Base-by-base conservation (phyloP, 169 alveolate genomes). In the Pseudocohnilembus persalinus region DNA sequence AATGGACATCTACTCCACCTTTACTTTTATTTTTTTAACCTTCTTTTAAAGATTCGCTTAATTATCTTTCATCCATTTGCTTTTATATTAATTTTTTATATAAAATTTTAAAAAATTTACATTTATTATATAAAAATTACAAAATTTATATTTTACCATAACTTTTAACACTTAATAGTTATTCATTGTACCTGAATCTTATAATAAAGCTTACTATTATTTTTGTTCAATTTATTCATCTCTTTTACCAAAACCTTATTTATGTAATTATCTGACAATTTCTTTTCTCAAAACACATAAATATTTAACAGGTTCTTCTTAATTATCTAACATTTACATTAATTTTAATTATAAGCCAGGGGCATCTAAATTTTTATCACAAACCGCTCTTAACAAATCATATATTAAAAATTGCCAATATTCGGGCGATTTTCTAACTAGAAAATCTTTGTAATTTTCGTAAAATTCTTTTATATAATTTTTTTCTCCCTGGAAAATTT, bases 391-490 rank as follows among this genome's bases (percentile, higher is more conserved):
- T 31, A 86, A 68, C 6, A 86, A 31, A 65, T 86, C 90, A 64
- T 73, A 86, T 0, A 86, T 6, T 31, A 86, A 74, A 26, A 81
- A 81, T 31, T 80, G 64, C 83, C 83, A 86, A 65, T 31, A 81
- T 77, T 86, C 90, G 29, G 84, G 86, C 26, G 83, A 81, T 80
- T 79, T 81, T 25, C 75, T 74, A 31, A 65, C 32, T 35, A 86
- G 64, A 0, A 64, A 34, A 29, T 74, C 72, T 33, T 86, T 75
- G 64, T 80, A 86, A 74, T 81, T 33, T 31, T 86, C 82, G 75
- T 74, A 74, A 76, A 86, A 86, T 31, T 86, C 90, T 74, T 75
- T 63, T 26, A 86, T 72, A 80, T 86, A 86, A 80, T 86, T 86
- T 0, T 30, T 32, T 74, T 27, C 29, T 27, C 49, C 87, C 33